Evolutionary conservation across 805 yeast species (phyloP).

Genomic region (Kuraishia borneana): DNA sequence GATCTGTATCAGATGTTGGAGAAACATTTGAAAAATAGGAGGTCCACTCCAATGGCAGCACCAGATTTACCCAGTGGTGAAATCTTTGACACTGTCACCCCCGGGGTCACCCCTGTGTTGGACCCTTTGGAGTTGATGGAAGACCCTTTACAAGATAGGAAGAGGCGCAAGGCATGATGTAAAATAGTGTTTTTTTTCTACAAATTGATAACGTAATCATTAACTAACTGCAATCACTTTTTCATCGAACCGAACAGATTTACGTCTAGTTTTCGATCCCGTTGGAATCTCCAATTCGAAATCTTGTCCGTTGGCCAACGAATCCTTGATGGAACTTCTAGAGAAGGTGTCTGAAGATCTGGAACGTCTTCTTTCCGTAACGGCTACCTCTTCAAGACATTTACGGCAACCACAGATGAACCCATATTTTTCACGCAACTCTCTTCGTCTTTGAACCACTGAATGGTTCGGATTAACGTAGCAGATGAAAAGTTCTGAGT

Average conservation of each 20-base stretch:
- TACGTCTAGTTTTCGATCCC: conserved; percentile 33
- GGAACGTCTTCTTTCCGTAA: conserved; percentile 34
- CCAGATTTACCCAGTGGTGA: not conserved
- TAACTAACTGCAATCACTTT: conserved; percentile 41
- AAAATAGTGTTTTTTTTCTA: too few species aligned
- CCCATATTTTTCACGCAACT: conserved; percentile 69
- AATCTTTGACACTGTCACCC: not conserved
- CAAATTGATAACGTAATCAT: not conserved
- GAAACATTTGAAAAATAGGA: conserved; percentile 50
- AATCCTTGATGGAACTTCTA: conserved; percentile 31
- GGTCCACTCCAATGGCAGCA: conserved; percentile 7
- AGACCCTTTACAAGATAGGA: not conserved
- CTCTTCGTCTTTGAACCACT: conserved; percentile 51
- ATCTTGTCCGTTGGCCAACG: conserved; percentile 30
- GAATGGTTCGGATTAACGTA: conserved; percentile 61
- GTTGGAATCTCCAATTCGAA: conserved; percentile 38
- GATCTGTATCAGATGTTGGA: conserved; percentile 71
- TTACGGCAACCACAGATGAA: conserved; percentile 58
- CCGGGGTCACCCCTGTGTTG: not conserved
- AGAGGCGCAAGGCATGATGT: not conserved
- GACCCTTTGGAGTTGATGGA: not conserved
- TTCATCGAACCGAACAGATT: conserved; percentile 58
- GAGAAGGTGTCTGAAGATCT: not conserved
- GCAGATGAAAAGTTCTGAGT: conserved; percentile 59
- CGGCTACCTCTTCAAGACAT: conserved; percentile 45